A percentile compares a stretch with the other conserved stretches of the same genome.
Conservation (phyloP, 2,329 filamentous ascomycete species). For the Cercospora brassicicola region DNA sequence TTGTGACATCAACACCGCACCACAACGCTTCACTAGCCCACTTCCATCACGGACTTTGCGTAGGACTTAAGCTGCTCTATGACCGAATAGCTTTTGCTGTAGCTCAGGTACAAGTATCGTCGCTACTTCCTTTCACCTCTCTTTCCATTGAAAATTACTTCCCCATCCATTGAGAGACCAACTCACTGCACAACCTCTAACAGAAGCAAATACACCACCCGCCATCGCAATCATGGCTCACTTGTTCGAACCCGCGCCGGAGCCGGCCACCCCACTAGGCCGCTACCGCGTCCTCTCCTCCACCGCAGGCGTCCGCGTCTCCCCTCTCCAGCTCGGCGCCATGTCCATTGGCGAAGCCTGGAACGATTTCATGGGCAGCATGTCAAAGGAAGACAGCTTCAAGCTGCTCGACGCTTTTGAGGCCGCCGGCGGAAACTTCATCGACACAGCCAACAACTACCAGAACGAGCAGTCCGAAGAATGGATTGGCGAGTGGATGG, state of each 20-base stretch:
- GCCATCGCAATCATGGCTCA: slow-evolving; percentile 21
- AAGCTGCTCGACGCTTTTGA: slow-evolving; percentile 49
- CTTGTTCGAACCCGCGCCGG: slow-evolving; percentile 38
- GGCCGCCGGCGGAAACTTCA: slow-evolving; percentile 41
- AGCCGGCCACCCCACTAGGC: slow-evolving; percentile 57
- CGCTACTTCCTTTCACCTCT: not conserved
- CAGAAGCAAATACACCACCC: not conserved
- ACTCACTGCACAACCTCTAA: not conserved
- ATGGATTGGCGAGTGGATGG: slow-evolving; percentile 50
- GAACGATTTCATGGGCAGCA: slow-evolving; percentile 61
- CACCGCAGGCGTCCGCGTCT: slow-evolving; percentile 51
- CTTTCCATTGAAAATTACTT: not conserved
- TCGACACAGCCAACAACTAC: slow-evolving; percentile 41
- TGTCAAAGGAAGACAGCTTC: slow-evolving; percentile 62
- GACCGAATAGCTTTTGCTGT: not conserved
- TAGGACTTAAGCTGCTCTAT: slow-evolving; percentile 8
- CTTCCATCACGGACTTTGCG: slow-evolving; percentile 4
- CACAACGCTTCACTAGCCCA: not conserved
- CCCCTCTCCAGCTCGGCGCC: slow-evolving; percentile 54
- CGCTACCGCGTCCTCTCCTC: slow-evolving; percentile 55
- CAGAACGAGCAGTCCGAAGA: slow-evolving; percentile 45
- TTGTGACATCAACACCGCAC: not conserved
- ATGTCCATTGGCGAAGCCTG: slow-evolving; percentile 66
- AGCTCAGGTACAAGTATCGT: slow-evolving; percentile 1
- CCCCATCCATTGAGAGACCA: not conserved